phyloP scores from a whole-genome alignment of 2,329 filamentous ascomycete species.

The Arachnopeziza araneosa region DNA sequence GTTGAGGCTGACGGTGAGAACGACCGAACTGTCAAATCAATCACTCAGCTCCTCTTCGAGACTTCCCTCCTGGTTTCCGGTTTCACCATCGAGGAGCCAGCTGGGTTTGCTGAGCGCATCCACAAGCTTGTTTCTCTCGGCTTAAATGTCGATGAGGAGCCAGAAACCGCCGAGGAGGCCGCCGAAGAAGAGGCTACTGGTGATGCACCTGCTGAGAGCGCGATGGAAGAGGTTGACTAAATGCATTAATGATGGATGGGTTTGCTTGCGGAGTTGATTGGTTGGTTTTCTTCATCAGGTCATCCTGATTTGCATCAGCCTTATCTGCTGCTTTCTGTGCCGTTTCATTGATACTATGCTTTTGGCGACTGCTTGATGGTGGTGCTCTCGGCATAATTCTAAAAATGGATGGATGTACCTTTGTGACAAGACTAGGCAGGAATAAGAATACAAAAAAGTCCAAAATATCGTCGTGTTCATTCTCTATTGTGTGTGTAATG shows the following conservation, averaged over 20 bases:
- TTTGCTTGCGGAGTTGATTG: background rate
- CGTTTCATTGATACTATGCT: background rate
- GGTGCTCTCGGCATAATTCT: background rate
- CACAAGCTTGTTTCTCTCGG: conserved; percentile 99
- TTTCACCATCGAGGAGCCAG: conserved; percentile 99
- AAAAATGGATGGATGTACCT: background rate
- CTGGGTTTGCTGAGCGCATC: conserved; percentile 96
- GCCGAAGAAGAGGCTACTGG: conserved; percentile 52
- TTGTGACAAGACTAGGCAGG: background rate
- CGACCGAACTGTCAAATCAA: conserved; percentile 98
- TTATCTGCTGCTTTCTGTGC: background rate
- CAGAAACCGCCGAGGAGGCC: conserved; percentile 62
- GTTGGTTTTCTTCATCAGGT: background rate
- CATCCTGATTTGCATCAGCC: background rate
- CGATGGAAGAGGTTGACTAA: conserved; percentile 99
- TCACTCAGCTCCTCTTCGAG: conserved; percentile 97
- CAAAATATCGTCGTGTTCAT: background rate
- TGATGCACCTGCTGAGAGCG: conserved; percentile 61
- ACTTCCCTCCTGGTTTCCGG: conserved; percentile 97
- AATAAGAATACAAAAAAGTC: background rate
- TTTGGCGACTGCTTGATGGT: background rate
- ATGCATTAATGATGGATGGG: conserved; percentile 7
- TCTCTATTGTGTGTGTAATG: background rate
- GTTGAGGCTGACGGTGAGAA: conserved; percentile 96
- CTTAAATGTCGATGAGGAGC: conserved; percentile 93